phyloP scores from a whole-genome alignment of 371 early-diverging fungal genomes.

The Haplosporangium sp. region DNA sequence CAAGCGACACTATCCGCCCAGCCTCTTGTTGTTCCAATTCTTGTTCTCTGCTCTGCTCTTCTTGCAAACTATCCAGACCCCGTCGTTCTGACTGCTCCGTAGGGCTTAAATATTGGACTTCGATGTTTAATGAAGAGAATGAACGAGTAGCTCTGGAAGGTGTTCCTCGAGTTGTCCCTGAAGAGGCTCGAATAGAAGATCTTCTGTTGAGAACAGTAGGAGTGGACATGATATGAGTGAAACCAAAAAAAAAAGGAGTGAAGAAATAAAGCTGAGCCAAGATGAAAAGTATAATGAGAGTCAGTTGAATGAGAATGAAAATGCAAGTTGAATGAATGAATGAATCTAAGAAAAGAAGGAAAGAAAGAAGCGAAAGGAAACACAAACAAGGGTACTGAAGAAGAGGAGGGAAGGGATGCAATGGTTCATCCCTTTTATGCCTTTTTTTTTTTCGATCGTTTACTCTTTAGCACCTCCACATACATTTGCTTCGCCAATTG shows the following conservation, averaged over 20 bases:
- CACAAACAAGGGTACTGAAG: slow-evolving; percentile 2
- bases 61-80: not conserved
- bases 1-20: not conserved
- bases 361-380: not conserved
- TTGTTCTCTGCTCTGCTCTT: too few species aligned
- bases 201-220: slow-evolving; percentile 20
- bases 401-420: too few species aligned
- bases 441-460: too few species aligned
- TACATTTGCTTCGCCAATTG: too few species aligned
- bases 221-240: slow-evolving; percentile 9
- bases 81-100: not conserved
- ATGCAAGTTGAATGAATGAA: not conserved
- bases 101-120: not conserved
- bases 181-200: slow-evolving; percentile 20
- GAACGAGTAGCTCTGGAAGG: too few species aligned
- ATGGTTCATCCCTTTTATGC: too few species aligned
- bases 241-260: not conserved
- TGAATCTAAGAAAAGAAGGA: slow-evolving; percentile 5
- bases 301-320: not conserved
- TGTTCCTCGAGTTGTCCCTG: not conserved
- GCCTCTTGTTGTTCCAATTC: too few species aligned
- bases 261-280: slow-evolving; percentile 1
- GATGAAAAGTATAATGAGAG: not conserved
- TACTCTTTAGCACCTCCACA: too few species aligned
- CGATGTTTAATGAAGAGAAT: slow-evolving; percentile 1